Percentiles rank a stretch among this genome's conserved stretches.
These are phyloP conservation scores for Talaromyces piceae DNA, from an alignment of 2,329 filamentous ascomycete species.

Conservation along the genomic window DNA sequence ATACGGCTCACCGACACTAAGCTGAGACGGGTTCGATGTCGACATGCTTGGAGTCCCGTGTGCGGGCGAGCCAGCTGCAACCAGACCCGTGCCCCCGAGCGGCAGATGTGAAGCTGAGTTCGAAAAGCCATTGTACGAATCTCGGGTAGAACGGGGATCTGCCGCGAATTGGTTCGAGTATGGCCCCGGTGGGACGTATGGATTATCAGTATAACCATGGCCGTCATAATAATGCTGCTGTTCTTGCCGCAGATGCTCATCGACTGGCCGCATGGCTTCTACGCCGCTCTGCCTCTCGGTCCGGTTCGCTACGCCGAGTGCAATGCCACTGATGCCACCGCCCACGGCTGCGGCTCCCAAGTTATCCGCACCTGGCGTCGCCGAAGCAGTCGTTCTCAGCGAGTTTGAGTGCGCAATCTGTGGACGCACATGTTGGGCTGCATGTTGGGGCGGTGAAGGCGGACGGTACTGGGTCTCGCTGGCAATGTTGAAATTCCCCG, in stretches of 20 bases:
- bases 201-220: conserved; percentile 25
- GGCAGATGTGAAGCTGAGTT: conserved; percentile 25
- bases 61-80: conserved; percentile 27
- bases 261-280: conserved; percentile 48
- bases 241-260: conserved; percentile 10
- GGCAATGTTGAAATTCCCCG: conserved; percentile 7
- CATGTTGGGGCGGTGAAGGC: conserved; percentile 16
- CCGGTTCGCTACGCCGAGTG: conserved; percentile 57
- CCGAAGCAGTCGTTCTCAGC: conserved; percentile 29
- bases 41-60: conserved; percentile 23
- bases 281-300: conserved; percentile 59
- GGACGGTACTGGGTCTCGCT: not conserved
- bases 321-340: conserved; percentile 62
- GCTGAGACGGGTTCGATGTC: conserved; percentile 34
- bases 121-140: conserved; percentile 22
- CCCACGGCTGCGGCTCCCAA: conserved; percentile 53
- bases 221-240: conserved; percentile 12
- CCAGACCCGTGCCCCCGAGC: conserved; percentile 22
- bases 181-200: conserved; percentile 20
- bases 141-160: conserved; percentile 18
- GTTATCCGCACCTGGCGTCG: conserved; percentile 61
- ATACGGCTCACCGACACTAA: conserved; percentile 42
- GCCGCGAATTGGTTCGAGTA: not conserved
- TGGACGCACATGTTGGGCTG: not conserved
- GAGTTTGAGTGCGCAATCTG: conserved; percentile 22